A percentile compares a stretch with the other conserved stretches of the same genome.
These are phyloP conservation scores for Starmera stellimalicola DNA, from an alignment of 1,139 yeast genomes.

Conservation along the genomic window DNA sequence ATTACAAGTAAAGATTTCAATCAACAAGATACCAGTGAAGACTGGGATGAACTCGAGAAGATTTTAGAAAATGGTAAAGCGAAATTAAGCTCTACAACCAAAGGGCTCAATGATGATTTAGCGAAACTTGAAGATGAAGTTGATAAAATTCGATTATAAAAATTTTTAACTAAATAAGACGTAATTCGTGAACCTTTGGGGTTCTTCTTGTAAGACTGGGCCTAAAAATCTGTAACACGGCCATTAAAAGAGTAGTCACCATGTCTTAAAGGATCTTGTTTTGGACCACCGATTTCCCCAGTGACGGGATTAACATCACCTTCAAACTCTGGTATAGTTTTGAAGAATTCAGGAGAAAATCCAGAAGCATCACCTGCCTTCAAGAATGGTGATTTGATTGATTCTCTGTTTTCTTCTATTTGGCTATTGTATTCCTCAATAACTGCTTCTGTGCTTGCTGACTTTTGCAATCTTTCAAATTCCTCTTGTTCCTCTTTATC, in stretches of 20 bases:
- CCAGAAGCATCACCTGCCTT: constrained; percentile 50
- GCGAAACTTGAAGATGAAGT: constrained; percentile 7
- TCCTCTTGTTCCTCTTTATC: constrained; percentile 88
- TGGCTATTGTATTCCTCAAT: constrained; percentile 64
- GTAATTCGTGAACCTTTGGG: too few species aligned
- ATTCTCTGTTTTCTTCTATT: constrained; percentile 27
- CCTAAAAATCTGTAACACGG: constrained; percentile 87
- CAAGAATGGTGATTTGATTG: constrained; percentile 29
- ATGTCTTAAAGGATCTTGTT: constrained; percentile 89
- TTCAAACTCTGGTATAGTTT: constrained; percentile 88
- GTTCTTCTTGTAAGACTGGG: background rate
- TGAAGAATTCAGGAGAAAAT: constrained; percentile 60
- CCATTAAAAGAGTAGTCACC: constrained; percentile 96
- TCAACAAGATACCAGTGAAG: constrained; percentile 1
- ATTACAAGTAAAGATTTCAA: constrained; percentile 5
- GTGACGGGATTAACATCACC: constrained; percentile 90
- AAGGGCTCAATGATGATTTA: constrained; percentile 5
- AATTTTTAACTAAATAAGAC: background rate
- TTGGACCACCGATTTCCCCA: constrained; percentile 98
- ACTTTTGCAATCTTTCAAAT: constrained; percentile 74
- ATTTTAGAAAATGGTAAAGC: constrained; percentile 11
- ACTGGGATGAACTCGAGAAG: constrained; percentile 12
- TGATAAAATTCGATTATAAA: constrained; percentile 1
- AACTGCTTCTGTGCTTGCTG: constrained; percentile 74
- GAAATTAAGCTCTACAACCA: constrained; percentile 8